phyloP scores from a whole-genome alignment of 75 land plant species.

The Gnetum montanum region DNA sequence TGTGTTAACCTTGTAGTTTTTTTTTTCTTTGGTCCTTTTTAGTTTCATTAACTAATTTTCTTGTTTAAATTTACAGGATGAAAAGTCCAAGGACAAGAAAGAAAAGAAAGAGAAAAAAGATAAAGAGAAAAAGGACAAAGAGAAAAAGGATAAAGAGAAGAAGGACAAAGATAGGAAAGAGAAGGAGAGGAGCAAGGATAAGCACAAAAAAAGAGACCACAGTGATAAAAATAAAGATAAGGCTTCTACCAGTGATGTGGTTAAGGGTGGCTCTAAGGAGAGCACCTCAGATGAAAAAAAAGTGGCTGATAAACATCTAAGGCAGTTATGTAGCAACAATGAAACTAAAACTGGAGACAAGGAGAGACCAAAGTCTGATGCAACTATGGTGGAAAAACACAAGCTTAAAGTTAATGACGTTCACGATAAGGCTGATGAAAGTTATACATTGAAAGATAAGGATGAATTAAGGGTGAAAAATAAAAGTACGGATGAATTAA shows the following conservation, averaged over 20 bases:
- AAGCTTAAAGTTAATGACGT: conserved; percentile 4
- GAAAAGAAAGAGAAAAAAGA: conserved; percentile 31
- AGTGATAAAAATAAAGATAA: conserved; percentile 28
- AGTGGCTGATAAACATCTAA: conserved; percentile 8
- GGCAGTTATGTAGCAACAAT: conserved; percentile 9
- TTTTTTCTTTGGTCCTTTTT: too few relatives aligned
- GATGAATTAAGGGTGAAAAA: conserved; percentile 18
- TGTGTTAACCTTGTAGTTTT: too few relatives aligned
- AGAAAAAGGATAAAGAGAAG: conserved; percentile 33
- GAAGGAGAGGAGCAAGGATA: conserved; percentile 28
- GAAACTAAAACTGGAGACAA: conserved; percentile 26
- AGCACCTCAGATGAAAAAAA: conserved; percentile 9
- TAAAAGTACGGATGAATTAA: conserved; percentile 5
- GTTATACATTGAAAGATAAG: conserved; percentile 2
- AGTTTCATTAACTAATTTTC: not conserved
- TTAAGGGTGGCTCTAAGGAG: conserved; percentile 6
- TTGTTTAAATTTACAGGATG: conserved; percentile 10
- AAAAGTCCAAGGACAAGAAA: conserved; percentile 42
- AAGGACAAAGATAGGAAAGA: conserved; percentile 29
- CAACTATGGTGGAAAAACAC: conserved; percentile 10
- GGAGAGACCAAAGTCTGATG: conserved; percentile 14
- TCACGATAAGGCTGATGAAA: conserved; percentile 2
- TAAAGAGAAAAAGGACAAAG: conserved; percentile 28
- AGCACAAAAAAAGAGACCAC: conserved; percentile 31
- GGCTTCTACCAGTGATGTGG: conserved; percentile 20